Evolutionary conservation across 2,329 filamentous ascomycete species (phyloP), one percentile per base, ranked within the genome.

Genomic region (Tetracladium maxilliforme): DNA sequence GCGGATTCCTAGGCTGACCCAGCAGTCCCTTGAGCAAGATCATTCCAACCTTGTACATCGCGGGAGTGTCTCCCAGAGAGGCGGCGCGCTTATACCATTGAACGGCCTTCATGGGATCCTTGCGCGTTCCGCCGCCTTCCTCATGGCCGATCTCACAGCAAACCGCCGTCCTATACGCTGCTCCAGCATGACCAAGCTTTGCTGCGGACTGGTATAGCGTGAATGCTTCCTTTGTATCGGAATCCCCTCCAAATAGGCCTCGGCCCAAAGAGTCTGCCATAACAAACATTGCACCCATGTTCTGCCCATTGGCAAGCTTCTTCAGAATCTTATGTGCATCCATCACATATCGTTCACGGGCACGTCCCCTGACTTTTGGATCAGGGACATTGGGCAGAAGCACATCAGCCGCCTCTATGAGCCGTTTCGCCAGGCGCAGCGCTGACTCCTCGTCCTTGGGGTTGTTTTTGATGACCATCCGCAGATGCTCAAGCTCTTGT

Each of bases 21-120:
- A 98, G 65, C 15, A 95, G 61, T 8, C 87, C 90, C 50, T 95
- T 95, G 27, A 95, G 67, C 33, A 82, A 58, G 36, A 98, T 92
- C 76, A 94, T 92, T 30, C 90, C 90, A 52, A 95, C 73, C 52
- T 98, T 98, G 58, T 94, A 98, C 83, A 95, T 92, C 16, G 86
- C 90, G 1, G 87, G 80, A 3, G 79, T 77, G 43, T 98, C 87
- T 4, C 90, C 87, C 4, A 95, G 61, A 9, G 78, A 77, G 8
- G 90, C 87, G 6, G 90, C 84, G 21, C 86, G 79, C 47, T 87
- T 84, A 51, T 98, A 98, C 90, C 90, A 98, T 48, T 95, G 87
- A 12, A 95, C 86, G 2, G 90, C 87, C 52, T 95, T 95, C 36
- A 87, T 54, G 1, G 83, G 82, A 43, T 98, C 90, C 39, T 78